Percentiles rank a stretch among this genome's conserved stretches.
These are phyloP conservation scores for Plasmodium gonderi DNA, from an alignment of 169 alveolate species.

Conservation along the genomic window DNA sequence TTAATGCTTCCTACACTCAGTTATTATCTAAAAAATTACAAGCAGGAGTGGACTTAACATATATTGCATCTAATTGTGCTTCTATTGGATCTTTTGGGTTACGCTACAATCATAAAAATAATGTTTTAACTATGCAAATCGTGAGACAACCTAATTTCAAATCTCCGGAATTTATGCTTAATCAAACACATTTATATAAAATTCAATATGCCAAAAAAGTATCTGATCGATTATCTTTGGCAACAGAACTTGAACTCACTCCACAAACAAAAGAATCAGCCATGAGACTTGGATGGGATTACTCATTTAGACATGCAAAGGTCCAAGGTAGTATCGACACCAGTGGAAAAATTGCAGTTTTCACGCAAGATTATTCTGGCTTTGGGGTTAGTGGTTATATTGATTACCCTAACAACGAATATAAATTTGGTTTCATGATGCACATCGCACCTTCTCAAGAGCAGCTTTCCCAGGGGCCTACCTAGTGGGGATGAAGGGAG, in stretches of 20 bases:
- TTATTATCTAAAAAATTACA: constrained; percentile 86
- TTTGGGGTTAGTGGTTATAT: constrained; percentile 92
- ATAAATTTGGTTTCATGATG: constrained; percentile 93
- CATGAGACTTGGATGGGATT: constrained; percentile 90
- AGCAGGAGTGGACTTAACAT: constrained; percentile 92
- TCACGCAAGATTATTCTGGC: constrained; percentile 89
- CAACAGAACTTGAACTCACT: constrained; percentile 90
- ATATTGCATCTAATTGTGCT: constrained; percentile 89
- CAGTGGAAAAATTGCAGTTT: constrained; percentile 90
- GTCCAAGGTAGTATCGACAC: constrained; percentile 93
- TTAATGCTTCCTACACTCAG: constrained; percentile 90
- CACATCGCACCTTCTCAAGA: constrained; percentile 90
- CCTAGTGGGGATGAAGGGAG: neutral
- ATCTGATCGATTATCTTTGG: constrained; percentile 90
- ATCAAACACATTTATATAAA: constrained; percentile 83
- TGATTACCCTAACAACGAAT: constrained; percentile 90
- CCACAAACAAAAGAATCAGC: constrained; percentile 87
- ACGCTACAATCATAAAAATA: constrained; percentile 86
- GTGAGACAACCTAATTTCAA: constrained; percentile 91
- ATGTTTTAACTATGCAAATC: constrained; percentile 81
- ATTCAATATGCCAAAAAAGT: constrained; percentile 86
- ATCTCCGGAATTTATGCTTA: constrained; percentile 81
- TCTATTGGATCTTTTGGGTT: constrained; percentile 91
- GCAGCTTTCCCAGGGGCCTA: constrained; percentile 24
- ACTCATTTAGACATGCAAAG: constrained; percentile 92